Evolutionary conservation across 1,139 yeast genomes (phyloP).

Genomic region (Taiozyma sp.): DNA sequence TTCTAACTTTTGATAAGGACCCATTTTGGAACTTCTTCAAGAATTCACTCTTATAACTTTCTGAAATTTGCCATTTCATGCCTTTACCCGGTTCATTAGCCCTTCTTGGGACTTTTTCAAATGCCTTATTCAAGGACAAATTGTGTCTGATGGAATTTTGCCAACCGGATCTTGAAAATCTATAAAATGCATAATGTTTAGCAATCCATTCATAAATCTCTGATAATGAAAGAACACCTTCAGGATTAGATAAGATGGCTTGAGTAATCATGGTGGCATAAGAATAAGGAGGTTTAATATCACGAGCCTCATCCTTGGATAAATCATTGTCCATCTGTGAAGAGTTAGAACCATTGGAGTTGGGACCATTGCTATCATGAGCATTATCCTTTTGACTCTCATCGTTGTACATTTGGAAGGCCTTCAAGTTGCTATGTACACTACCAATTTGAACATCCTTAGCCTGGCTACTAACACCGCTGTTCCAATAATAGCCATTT

Average conservation of each 20-base stretch:
- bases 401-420: slow-evolving; percentile 49
- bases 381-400: slow-evolving; percentile 11
- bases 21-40: slow-evolving; percentile 75
- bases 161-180: slow-evolving; percentile 94
- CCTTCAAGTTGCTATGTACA: slow-evolving; percentile 28
- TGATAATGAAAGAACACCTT: slow-evolving; percentile 83
- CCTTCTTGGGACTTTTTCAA: slow-evolving; percentile 92
- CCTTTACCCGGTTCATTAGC: slow-evolving; percentile 98
- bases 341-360: slow-evolving; percentile 10
- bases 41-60: slow-evolving; percentile 79
- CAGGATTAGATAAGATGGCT: slow-evolving; percentile 84
- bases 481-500: slow-evolving; percentile 7
- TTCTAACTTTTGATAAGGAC: slow-evolving; percentile 63
- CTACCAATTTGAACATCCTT: slow-evolving; percentile 2
- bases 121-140: slow-evolving; percentile 75
- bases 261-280: slow-evolving; percentile 99
- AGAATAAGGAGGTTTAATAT: slow-evolving; percentile 93
- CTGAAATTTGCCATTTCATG: slow-evolving; percentile 97
- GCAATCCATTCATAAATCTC: slow-evolving; percentile 93
- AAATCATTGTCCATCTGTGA: slow-evolving; percentile 32
- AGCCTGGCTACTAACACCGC: not conserved
- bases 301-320: slow-evolving; percentile 86
- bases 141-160: slow-evolving; percentile 85
- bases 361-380: not conserved
- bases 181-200: slow-evolving; percentile 82